Evolutionary conservation across 768 basidiomycete species (phyloP).

Genomic region (Macrolepiota albuminosa): DNA sequence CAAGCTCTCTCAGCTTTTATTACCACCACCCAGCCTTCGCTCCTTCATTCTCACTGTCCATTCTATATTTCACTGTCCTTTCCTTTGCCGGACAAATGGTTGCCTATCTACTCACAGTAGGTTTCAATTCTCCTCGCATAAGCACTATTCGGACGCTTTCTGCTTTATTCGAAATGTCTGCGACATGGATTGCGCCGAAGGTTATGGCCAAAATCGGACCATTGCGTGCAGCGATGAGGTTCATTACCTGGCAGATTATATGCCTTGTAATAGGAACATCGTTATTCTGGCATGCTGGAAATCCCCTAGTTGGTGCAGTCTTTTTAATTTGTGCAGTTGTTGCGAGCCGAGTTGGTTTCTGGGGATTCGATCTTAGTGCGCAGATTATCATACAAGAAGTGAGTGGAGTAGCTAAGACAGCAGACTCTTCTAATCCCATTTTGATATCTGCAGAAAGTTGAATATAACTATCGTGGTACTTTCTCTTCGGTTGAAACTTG

Average conservation of each 20-base stretch:
- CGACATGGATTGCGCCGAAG: slow-evolving; percentile 23
- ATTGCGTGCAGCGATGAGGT: slow-evolving; percentile 25
- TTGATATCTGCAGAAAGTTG: slow-evolving; percentile 15
- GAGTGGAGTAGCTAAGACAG: background rate
- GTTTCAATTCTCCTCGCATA: slow-evolving; percentile 19
- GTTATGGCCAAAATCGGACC: slow-evolving; percentile 20
- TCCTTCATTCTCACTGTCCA: slow-evolving; percentile 19
- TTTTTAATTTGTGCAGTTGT: slow-evolving; percentile 20
- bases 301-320: slow-evolving; percentile 10
- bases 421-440: background rate
- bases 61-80: slow-evolving; percentile 28
- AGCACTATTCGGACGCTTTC: slow-evolving; percentile 18
- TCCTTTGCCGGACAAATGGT: slow-evolving; percentile 25
- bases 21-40: slow-evolving; percentile 17
- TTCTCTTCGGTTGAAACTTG: slow-evolving; percentile 24
- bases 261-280: slow-evolving; percentile 17
- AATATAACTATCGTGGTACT: slow-evolving; percentile 14
- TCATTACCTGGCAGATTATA: slow-evolving; percentile 22
- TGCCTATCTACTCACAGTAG: slow-evolving; percentile 21
- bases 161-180: slow-evolving; percentile 21
- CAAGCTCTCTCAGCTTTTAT: slow-evolving; percentile 14
- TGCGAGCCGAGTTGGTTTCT: slow-evolving; percentile 23
- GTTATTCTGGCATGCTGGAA: slow-evolving; percentile 12
- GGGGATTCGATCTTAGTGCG: slow-evolving; percentile 25
- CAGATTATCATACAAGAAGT: slow-evolving; percentile 25